A percentile compares a stretch with the other conserved stretches of the same genome.
Evolutionary conservation across 2,329 filamentous ascomycete genomes (phyloP).

Genomic region (Sporothrix inflata): DNA sequence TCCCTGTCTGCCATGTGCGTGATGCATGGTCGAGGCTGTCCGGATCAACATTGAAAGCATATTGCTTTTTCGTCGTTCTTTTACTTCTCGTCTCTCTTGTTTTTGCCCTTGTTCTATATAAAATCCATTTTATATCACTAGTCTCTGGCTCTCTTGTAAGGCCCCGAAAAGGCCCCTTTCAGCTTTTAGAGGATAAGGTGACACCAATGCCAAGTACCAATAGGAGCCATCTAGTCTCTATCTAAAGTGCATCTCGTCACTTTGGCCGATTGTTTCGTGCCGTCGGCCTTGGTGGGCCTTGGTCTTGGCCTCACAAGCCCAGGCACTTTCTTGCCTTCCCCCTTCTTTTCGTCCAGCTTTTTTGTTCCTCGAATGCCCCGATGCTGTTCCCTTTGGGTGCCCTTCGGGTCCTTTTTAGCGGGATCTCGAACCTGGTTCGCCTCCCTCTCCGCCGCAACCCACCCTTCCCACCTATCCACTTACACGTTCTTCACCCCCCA

Average conservation of each 20-base stretch:
- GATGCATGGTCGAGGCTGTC: not conserved
- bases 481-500: slow-evolving; percentile 3
- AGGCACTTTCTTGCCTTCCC: not conserved
- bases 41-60: not conserved
- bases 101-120: not conserved
- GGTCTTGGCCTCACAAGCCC: not conserved
- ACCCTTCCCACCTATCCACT: not conserved
- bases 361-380: not conserved
- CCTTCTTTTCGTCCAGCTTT: not conserved
- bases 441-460: not conserved
- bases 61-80: not conserved
- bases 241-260: slow-evolving; percentile 15
- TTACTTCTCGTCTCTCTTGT: not conserved
- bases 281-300: not conserved
- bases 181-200: not conserved
- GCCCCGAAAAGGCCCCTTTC: not conserved
- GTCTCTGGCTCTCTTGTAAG: not conserved
- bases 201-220: slow-evolving; percentile 15
- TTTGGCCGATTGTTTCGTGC: slow-evolving; percentile 17
- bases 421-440: not conserved
- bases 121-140: not conserved
- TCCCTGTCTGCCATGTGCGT: not conserved
- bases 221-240: not conserved
- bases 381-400: not conserved
- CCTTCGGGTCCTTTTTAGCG: not conserved